Percentiles rank a stretch among this genome's conserved stretches.
These are phyloP conservation scores for Sugiyamaella chiloensis DNA, from an alignment of 805 yeast species.

Conservation along the genomic window DNA sequence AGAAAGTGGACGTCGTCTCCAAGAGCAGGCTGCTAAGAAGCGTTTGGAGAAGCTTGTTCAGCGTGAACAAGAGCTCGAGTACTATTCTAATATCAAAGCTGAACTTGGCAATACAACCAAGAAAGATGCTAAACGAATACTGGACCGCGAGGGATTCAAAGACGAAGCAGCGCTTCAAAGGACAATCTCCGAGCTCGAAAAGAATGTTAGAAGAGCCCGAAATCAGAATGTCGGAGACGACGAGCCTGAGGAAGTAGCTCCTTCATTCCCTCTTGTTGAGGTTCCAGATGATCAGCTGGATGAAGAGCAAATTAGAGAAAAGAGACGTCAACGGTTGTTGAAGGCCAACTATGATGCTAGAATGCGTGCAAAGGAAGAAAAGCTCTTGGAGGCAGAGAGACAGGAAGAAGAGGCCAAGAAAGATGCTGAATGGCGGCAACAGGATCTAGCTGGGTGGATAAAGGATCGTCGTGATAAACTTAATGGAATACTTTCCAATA, in stretches of 20 bases:
- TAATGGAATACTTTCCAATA: conserved; percentile 52
- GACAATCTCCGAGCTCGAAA: conserved; percentile 61
- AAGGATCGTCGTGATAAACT: conserved; percentile 62
- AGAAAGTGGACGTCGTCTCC: conserved; percentile 84
- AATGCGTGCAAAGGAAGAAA: conserved; percentile 74
- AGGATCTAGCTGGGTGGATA: conserved; percentile 78
- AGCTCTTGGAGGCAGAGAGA: conserved; percentile 59
- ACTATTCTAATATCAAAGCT: conserved; percentile 58
- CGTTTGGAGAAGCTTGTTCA: conserved; percentile 76
- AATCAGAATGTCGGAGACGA: conserved; percentile 49
- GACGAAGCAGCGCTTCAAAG: conserved; percentile 69
- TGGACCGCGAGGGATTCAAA: conserved; percentile 73
- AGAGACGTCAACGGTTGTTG: conserved; percentile 74
- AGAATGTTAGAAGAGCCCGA: conserved; percentile 63
- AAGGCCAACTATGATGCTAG: conserved; percentile 90
- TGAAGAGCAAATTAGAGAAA: conserved; percentile 80
- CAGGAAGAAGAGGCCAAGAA: conserved; percentile 57
- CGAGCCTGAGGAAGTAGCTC: conserved; percentile 46
- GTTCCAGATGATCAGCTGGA: conserved; percentile 79
- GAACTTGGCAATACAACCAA: conserved; percentile 45
- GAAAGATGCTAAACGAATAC: conserved; percentile 50
- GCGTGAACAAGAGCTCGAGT: conserved; percentile 74
- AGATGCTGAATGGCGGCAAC: conserved; percentile 74
- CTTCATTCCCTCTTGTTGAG: conserved; percentile 71
- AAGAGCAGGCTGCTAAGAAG: conserved; percentile 86